Evolutionary conservation across 2,329 filamentous ascomycete genomes (phyloP), one percentile per base, ranked within the genome.

Genomic region (Colletotrichum cereale): DNA sequence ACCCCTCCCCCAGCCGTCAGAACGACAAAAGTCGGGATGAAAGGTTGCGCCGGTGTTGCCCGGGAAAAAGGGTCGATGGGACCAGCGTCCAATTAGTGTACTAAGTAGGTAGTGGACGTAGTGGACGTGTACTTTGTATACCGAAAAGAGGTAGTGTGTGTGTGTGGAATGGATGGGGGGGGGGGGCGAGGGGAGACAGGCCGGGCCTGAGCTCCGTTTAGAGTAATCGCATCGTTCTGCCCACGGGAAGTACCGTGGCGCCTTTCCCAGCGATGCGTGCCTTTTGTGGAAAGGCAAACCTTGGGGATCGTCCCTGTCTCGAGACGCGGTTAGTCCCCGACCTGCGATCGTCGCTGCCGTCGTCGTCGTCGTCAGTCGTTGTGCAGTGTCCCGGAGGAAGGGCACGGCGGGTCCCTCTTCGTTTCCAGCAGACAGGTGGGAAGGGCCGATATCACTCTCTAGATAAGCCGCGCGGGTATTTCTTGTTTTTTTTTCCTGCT

Each of bases 171-270:
- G n/a, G n/a, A n/a, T n/a, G 24, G 2, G 18, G 4, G 42, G 8
- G 42, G 42, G 42, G 42, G 11, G 47, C 4, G 47, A n/a, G 7
- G 4, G 24, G 47, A 3, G 12, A 4, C 24, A 18, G 18, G 21
- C 52, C 14, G 52, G 29, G 31, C 14, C 52, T 55, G 31, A 36
- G 52, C 52, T 55, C 31, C 52, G 31, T 55, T 55, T 55, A 55
- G 52, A 24, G 52, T 55, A 55, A 24, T n/a, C 5, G 11, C 18
- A 36, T 36, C 29, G 44, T 21, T 10, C 31, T 36, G 52, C 29
- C 29, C 3, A 7, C 48, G 48, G 48, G 10, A 31, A 52, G 12
- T 18, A 29, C n/a, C n/a, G n/a, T 7, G 24, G 47, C 24, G 47
- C 24, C 14, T 26, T 14, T 16, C 11, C 47, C 47, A 12, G n/a